A percentile compares a stretch with the other conserved stretches of the same genome.
Evolutionary conservation across 2,329 filamentous ascomycete genomes (phyloP).

Genomic region (Nothophoma quercina): DNA sequence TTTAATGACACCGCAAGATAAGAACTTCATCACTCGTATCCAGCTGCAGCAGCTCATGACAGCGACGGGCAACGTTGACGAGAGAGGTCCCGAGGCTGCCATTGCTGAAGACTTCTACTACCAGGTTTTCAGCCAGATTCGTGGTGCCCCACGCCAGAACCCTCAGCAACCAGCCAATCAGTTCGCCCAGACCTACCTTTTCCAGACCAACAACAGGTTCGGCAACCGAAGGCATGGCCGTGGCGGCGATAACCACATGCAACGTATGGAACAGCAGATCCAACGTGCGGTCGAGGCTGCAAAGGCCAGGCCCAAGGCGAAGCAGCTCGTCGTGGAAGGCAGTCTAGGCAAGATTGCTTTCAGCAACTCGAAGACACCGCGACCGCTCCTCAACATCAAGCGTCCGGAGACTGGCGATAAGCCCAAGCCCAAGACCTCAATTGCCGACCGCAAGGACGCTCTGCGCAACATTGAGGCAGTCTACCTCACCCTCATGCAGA

Average conservation of each 20-base stretch:
- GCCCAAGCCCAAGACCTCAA: slow-evolving; percentile 57
- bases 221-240: slow-evolving; percentile 79
- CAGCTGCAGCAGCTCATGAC: slow-evolving; percentile 95
- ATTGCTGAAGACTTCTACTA: slow-evolving; percentile 97
- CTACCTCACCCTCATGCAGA: slow-evolving; percentile 86
- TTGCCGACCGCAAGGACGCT: slow-evolving; percentile 79
- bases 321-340: slow-evolving; percentile 93
- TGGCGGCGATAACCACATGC: slow-evolving; percentile 94
- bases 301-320: slow-evolving; percentile 97
- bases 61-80: slow-evolving; percentile 85
- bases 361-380: slow-evolving; percentile 97
- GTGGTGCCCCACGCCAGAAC: slow-evolving; percentile 86
- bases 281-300: slow-evolving; percentile 96
- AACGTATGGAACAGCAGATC: slow-evolving; percentile 99
- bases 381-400: slow-evolving; percentile 94
- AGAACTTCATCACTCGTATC: slow-evolving; percentile 98
- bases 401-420: slow-evolving; percentile 72
- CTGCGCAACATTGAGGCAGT: slow-evolving; percentile 88
- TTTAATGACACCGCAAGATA: slow-evolving; percentile 98
- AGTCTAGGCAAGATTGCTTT: slow-evolving; percentile 98
- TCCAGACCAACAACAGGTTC: slow-evolving; percentile 88
- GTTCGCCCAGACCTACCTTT: slow-evolving; percentile 97
- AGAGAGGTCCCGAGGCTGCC: slow-evolving; percentile 79
- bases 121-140: slow-evolving; percentile 94
- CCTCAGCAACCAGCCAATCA: slow-evolving; percentile 93